These are phyloP conservation scores for Inosperma sp. DNA, from an alignment of 768 basidiomycete genomes.

Conservation along the genomic window DNA sequence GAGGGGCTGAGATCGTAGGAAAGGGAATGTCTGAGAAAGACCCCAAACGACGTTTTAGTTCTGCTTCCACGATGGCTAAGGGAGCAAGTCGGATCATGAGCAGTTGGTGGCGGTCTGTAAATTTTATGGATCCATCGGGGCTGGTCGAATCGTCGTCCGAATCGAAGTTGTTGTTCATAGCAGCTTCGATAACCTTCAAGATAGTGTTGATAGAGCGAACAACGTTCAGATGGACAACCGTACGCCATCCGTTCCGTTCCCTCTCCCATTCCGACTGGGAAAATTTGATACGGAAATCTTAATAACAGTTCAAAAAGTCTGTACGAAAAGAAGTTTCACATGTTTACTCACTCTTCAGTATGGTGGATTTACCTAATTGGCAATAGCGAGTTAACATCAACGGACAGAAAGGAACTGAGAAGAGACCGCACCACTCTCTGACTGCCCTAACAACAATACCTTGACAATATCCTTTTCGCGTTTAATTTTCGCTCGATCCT, in stretches of 20 bases:
- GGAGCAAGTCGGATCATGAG: conserved; percentile 61
- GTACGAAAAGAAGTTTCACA: neutral
- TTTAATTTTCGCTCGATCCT: conserved; percentile 40
- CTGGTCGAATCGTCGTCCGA: conserved; percentile 31
- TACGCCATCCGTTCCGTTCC: conserved; percentile 71
- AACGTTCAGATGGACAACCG: conserved; percentile 76
- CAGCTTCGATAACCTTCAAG: conserved; percentile 54
- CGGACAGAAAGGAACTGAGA: conserved; percentile 3
- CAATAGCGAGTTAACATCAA: conserved; percentile 7
- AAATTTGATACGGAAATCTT: conserved; percentile 73
- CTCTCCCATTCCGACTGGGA: conserved; percentile 56
- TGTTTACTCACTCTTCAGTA: conserved; percentile 50
- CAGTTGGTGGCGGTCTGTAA: conserved; percentile 48
- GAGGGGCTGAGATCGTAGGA: conserved; percentile 26
- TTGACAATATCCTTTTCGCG: conserved; percentile 48
- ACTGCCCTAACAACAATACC: conserved; percentile 59
- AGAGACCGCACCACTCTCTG: conserved; percentile 53
- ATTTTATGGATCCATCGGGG: conserved; percentile 31
- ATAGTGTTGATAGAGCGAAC: conserved; percentile 66
- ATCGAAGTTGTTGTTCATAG: conserved; percentile 42
- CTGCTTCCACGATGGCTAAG: conserved; percentile 54
- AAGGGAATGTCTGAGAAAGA: conserved; percentile 38
- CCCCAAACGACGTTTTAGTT: conserved; percentile 59
- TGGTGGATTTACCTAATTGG: conserved; percentile 60
- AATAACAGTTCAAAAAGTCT: neutral